These are phyloP conservation scores for Malus orientalis DNA, from an alignment of 306 rosid species.

Conservation along the genomic window DNA sequence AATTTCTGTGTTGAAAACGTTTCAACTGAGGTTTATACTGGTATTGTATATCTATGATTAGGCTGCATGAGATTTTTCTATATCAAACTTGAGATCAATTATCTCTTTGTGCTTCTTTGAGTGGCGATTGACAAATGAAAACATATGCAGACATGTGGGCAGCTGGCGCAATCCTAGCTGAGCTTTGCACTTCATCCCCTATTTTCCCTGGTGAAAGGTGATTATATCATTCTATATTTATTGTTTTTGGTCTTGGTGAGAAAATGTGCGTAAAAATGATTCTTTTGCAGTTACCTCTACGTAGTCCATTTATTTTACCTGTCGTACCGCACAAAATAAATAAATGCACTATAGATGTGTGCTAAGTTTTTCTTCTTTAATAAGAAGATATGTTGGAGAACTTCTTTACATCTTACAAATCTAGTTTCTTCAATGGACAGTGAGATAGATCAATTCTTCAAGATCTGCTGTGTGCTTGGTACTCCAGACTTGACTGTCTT, in stretches of 20 bases:
- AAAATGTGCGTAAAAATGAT: background rate
- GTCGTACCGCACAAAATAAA: background rate
- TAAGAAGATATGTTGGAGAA: background rate
- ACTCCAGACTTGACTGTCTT: slow-evolving; percentile 55
- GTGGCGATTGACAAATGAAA: slow-evolving; percentile 24
- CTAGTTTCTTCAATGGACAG: slow-evolving; percentile 35
- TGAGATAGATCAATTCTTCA: slow-evolving; percentile 81
- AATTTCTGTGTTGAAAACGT: background rate
- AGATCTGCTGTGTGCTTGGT: slow-evolving; percentile 66
- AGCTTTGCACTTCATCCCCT: slow-evolving; percentile 77
- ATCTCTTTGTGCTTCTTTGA: slow-evolving; percentile 20
- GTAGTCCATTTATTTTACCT: background rate
- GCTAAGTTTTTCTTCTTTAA: background rate
- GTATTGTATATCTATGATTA: background rate
- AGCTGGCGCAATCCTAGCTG: slow-evolving; percentile 76
- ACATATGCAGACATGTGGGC: slow-evolving; percentile 84
- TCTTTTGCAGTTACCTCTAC: background rate
- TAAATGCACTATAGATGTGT: background rate
- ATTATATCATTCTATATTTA: slow-evolving; percentile 7
- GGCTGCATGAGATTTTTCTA: background rate
- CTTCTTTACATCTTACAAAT: slow-evolving; percentile 7
- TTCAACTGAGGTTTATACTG: background rate
- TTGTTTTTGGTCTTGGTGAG: slow-evolving; percentile 11
- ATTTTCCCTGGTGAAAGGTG: slow-evolving; percentile 90
- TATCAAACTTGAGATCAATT: background rate